phyloP scores from a whole-genome alignment of 1,284 basidiomycete species.

The Heterobasidion occidentale region DNA sequence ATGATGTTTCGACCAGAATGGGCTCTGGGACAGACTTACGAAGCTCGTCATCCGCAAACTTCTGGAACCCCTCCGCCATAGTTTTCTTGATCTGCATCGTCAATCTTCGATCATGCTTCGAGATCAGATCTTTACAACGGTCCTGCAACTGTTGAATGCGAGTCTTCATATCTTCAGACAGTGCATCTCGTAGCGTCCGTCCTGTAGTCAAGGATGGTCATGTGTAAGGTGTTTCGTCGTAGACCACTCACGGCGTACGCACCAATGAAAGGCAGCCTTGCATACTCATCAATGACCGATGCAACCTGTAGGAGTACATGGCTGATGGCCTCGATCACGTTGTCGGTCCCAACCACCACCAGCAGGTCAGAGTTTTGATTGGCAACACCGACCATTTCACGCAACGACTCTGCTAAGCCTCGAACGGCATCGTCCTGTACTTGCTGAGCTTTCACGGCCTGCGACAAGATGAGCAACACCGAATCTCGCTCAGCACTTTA shows the following conservation, averaged over 20 bases:
- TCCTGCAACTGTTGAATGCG: background rate
- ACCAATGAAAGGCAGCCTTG: background rate
- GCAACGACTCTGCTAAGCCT: background rate
- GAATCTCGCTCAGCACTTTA: background rate
- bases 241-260: background rate
- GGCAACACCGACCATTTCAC: background rate
- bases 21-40: background rate
- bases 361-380: background rate
- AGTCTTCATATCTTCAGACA: background rate
- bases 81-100: background rate
- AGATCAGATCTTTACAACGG: background rate
- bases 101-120: background rate
- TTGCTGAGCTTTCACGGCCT: background rate
- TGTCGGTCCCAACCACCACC: background rate
- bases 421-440: background rate
- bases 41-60: background rate
- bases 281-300: background rate
- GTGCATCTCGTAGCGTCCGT: background rate
- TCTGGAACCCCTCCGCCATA: background rate
- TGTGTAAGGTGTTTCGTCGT: background rate
- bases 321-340: background rate
- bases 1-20: background rate
- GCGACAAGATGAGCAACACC: background rate
- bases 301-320: background rate
- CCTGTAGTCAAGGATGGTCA: background rate